A percentile compares a stretch with the other conserved stretches of the same genome.
These are phyloP conservation scores for Alternaria ventricosa DNA, from an alignment of 2,329 filamentous ascomycete species.

Conservation along the genomic window DNA sequence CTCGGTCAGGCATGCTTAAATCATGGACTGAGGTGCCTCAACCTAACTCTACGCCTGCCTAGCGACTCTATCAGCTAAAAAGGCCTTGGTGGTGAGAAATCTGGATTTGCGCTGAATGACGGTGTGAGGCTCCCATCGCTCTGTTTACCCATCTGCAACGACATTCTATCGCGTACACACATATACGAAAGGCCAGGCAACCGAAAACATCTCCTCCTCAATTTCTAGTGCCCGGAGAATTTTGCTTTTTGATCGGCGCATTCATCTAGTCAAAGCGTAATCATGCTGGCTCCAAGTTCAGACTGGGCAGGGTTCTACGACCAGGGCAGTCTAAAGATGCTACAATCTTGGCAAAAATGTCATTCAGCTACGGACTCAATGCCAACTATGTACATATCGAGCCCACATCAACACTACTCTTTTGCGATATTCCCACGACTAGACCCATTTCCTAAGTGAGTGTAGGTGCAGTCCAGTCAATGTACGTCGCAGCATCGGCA, in stretches of 20 bases:
- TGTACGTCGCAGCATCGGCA: constrained; percentile 41
- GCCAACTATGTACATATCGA: constrained; percentile 19
- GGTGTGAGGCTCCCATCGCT: not conserved
- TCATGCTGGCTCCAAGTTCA: not conserved
- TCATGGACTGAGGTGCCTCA: not conserved
- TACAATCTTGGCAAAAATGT: not conserved
- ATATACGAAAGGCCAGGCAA: not conserved
- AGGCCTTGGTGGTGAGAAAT: constrained; percentile 17
- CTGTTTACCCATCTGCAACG: not conserved
- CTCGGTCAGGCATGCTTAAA: not conserved
- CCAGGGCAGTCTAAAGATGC: not conserved
- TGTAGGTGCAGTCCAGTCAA: constrained; percentile 47
- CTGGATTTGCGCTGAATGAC: not conserved
- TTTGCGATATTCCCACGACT: not conserved
- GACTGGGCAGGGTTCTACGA: not conserved
- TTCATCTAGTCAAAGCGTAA: not conserved
- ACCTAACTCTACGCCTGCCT: not conserved
- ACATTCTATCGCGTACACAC: not conserved
- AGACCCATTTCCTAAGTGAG: constrained; percentile 32
- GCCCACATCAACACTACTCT: not conserved
- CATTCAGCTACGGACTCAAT: not conserved
- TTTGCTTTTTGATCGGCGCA: not conserved
- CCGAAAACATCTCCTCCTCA: not conserved
- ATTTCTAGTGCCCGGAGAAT: not conserved
- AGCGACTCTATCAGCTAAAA: not conserved